phyloP scores from a whole-genome alignment of 148 eudicot genomes.

The Amaranthus palmeri region DNA sequence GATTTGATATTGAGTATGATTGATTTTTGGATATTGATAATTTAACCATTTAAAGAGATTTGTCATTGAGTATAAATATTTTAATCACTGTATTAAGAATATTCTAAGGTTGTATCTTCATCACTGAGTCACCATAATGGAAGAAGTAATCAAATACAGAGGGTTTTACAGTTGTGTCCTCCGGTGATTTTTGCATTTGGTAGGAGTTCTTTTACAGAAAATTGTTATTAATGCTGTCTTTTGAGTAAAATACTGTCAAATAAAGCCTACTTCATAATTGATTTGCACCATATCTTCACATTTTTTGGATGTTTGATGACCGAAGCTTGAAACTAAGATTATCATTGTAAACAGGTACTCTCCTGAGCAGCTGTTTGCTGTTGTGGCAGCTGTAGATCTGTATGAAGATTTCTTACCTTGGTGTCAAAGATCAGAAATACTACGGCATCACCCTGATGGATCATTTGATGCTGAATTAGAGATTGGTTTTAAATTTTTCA shows the following conservation, averaged over 20 bases:
- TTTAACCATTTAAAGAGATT: too few relatives aligned
- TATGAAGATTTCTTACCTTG: slow-evolving; percentile 89
- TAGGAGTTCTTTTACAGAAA: neutral
- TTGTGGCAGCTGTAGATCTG: slow-evolving; percentile 91
- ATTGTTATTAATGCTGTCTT: neutral
- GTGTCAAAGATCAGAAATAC: slow-evolving; percentile 78
- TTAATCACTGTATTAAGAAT: too few relatives aligned
- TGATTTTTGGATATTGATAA: too few relatives aligned
- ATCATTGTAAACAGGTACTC: slow-evolving; percentile 49
- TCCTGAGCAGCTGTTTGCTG: slow-evolving; percentile 86
- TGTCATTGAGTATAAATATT: too few relatives aligned
- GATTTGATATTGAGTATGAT: too few relatives aligned
- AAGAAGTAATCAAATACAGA: neutral
- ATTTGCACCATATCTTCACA: neutral
- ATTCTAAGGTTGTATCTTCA: too few relatives aligned
- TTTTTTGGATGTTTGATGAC: neutral
- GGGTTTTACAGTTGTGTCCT: too few relatives aligned
- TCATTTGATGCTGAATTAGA: slow-evolving; percentile 89
- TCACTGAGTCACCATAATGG: too few relatives aligned
- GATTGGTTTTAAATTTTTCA: slow-evolving; percentile 83
- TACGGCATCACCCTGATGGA: slow-evolving; percentile 65
- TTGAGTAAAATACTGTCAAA: neutral
- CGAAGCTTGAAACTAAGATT: slow-evolving; percentile 2
- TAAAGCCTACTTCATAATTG: neutral
- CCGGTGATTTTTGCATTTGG: too few relatives aligned